Evolutionary conservation across 805 yeast genomes (phyloP), one percentile per base, ranked within the genome.

Genomic region (Candida silvicultrix): DNA sequence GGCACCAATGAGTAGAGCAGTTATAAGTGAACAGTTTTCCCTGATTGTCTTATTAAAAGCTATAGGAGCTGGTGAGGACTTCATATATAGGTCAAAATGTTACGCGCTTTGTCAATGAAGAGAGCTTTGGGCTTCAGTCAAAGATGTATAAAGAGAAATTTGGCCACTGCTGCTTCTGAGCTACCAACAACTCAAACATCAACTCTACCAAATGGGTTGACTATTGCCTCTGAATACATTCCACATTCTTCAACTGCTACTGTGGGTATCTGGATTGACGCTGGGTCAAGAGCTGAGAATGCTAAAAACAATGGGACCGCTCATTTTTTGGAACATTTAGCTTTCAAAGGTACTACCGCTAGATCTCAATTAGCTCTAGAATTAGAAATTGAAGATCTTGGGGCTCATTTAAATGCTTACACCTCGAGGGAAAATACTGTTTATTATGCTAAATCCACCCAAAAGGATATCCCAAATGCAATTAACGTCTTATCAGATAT

Each of bases 341-440:
- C 98, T 10, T 94, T 94, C 73, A 94, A 94, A 53, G 99, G 99
- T 21, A 94, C 99, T 14, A 66, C 74, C 45, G 75, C 74, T 46
- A 78, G 99, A 63, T 70, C 88, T 12, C 98, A 94, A 70, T 72
- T 81, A 47, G 80, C 81, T 49, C 73, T 94, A 46, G 99, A 94
- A 66, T 71, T 90, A 40, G 98, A 94, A 67, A 88, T 94, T 48
- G 99, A 94, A 67, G 85, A 94, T 70, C 78, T 90, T 58, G 99
- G 99, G 4, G 89, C 97, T 22, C 99, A 94, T 68, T 78, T 94
- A 59, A 94, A 95, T 64, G 99, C 99, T n/a, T 94, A 94, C 71
- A 94, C 99, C 2, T 89, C 97, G 19, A 80, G 99, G 60, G 99
- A 94, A 63, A 90, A 89, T 67, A 94, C 99, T 1, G 99, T 92